phyloP scores from a whole-genome alignment of 768 basidiomycete genomes.

The Termitomyces sp. region DNA sequence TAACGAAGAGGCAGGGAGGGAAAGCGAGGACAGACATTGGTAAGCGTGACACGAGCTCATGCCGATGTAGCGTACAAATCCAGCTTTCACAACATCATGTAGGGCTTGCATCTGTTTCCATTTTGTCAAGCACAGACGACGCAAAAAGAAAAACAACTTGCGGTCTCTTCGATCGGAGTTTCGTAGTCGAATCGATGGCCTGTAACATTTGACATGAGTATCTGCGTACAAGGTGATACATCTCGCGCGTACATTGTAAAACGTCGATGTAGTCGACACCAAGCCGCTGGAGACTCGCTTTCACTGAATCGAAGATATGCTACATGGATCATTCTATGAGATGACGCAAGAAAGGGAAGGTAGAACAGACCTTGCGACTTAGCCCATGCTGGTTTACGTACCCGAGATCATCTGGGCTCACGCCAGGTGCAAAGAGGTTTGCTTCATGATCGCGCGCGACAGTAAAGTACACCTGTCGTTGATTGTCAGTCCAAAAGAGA shows the following conservation, averaged over 20 bases:
- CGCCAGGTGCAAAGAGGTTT: slow-evolving; percentile 4
- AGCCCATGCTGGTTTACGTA: slow-evolving; percentile 52
- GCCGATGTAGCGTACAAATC: too few relatives aligned
- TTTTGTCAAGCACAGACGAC: slow-evolving; percentile 22
- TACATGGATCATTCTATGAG: slow-evolving; percentile 16
- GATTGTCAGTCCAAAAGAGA: background rate
- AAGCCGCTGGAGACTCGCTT: slow-evolving; percentile 56
- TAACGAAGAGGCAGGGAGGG: background rate
- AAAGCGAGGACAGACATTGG: slow-evolving; percentile 36
- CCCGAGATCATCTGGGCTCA: slow-evolving; percentile 32
- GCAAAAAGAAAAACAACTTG: slow-evolving; percentile 6
- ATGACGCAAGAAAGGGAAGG: background rate
- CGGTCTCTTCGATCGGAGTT: slow-evolving; percentile 56
- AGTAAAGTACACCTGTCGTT: slow-evolving; percentile 29
- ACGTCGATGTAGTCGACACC: slow-evolving; percentile 76
- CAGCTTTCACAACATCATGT: too few relatives aligned
- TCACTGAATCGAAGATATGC: slow-evolving; percentile 71
- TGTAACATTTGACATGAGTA: slow-evolving; percentile 4
- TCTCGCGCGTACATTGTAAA: slow-evolving; percentile 45
- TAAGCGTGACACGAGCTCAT: slow-evolving; percentile 51
- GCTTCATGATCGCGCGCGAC: slow-evolving; percentile 21
- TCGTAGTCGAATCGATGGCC: slow-evolving; percentile 52
- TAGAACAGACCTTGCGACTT: slow-evolving; percentile 19
- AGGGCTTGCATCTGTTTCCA: too few relatives aligned
- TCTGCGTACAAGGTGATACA: background rate